phyloP scores from a whole-genome alignment of 257 asterid species.

The Plantago ovata region DNA sequence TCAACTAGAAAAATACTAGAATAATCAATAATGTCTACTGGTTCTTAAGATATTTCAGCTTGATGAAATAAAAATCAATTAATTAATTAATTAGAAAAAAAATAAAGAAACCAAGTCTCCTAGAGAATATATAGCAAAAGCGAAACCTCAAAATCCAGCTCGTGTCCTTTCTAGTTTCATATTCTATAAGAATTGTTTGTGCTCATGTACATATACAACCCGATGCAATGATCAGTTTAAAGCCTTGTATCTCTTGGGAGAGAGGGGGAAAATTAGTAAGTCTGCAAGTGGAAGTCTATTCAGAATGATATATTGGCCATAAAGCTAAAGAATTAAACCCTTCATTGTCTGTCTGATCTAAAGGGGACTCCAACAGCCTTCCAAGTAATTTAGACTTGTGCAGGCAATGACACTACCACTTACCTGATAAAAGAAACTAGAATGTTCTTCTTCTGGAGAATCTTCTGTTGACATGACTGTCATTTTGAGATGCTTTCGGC shows the following conservation, averaged over 20 bases:
- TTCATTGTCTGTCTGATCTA: slow-evolving; percentile 1
- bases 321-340: not conserved
- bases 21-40: too few relatives aligned
- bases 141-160: not conserved
- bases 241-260: not conserved
- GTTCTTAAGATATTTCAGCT: too few relatives aligned
- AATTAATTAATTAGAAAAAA: too few relatives aligned
- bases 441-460: slow-evolving; percentile 91
- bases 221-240: not conserved
- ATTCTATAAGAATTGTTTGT: not conserved
- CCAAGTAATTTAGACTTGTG: slow-evolving; percentile 11
- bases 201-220: not conserved
- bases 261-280: not conserved
- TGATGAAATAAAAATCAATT: too few relatives aligned
- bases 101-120: too few relatives aligned
- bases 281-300: slow-evolving; percentile 9
- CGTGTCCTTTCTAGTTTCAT: slow-evolving; percentile 3
- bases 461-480: slow-evolving; percentile 85
- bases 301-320: slow-evolving; percentile 5
- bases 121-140: too few relatives aligned
- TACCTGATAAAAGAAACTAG: slow-evolving; percentile 79
- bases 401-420: slow-evolving; percentile 10
- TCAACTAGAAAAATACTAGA: too few relatives aligned
- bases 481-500: slow-evolving; percentile 92
- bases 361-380: not conserved